phyloP scores from a whole-genome alignment of 2,329 filamentous ascomycete species.

The Cercospora sp. region DNA sequence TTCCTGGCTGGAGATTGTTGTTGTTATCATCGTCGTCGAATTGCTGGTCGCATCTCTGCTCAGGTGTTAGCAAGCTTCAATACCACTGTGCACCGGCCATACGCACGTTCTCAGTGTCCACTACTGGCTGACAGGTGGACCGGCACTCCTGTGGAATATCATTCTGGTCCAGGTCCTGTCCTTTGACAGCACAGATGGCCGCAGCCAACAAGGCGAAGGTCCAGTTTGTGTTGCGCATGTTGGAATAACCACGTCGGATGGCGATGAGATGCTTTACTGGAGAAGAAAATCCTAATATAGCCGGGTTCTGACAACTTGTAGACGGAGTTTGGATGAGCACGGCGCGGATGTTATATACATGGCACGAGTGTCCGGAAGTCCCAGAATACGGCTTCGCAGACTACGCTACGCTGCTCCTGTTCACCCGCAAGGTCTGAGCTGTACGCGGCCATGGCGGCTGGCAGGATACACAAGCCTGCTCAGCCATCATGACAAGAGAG shows the following conservation, averaged over 20 bases:
- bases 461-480: slow-evolving; percentile 15
- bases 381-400: neutral
- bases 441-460: slow-evolving; percentile 5
- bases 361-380: neutral
- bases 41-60: slow-evolving; percentile 17
- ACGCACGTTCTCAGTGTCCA: slow-evolving; percentile 15
- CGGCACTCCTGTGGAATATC: slow-evolving; percentile 21
- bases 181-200: slow-evolving; percentile 17
- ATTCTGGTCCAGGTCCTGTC: slow-evolving; percentile 15
- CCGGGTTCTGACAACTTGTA: neutral
- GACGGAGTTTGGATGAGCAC: neutral
- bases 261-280: neutral
- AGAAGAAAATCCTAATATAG: neutral
- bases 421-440: slow-evolving; percentile 6
- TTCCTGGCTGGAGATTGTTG: neutral
- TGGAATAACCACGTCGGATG: neutral
- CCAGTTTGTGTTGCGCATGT: slow-evolving; percentile 18
- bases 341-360: neutral
- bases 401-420: neutral
- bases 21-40: slow-evolving; percentile 17
- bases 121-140: slow-evolving; percentile 12
- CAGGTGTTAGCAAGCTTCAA: neutral
- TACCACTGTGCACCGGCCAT: neutral
- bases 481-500: slow-evolving; percentile 18
- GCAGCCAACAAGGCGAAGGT: slow-evolving; percentile 18